These are phyloP conservation scores for Grosmannia clavigera DNA, from an alignment of 2,329 filamentous ascomycete species.

Conservation along the genomic window DNA sequence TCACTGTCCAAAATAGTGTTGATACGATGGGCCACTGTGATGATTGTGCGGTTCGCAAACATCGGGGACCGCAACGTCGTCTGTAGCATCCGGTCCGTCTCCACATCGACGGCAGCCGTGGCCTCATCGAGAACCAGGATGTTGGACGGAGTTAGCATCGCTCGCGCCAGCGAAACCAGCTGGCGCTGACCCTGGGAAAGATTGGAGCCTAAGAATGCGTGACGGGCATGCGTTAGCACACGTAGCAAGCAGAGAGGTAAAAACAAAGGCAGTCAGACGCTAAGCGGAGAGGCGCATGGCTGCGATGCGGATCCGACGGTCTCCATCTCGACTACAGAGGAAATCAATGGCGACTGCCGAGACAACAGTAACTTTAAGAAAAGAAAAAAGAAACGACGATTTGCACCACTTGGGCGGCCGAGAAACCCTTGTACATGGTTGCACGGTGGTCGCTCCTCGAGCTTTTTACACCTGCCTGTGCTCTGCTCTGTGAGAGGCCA, in stretches of 20 bases:
- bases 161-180: constrained; percentile 83
- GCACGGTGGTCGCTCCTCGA: background rate
- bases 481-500: background rate
- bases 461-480: background rate
- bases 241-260: background rate
- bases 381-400: background rate
- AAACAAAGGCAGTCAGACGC: background rate
- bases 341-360: background rate
- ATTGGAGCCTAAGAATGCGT: constrained; percentile 58
- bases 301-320: background rate
- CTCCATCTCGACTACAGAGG: background rate
- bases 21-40: constrained; percentile 95
- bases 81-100: constrained; percentile 57
- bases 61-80: constrained; percentile 48
- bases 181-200: constrained; percentile 91
- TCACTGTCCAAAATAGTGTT: constrained; percentile 90
- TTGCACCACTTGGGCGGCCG: background rate
- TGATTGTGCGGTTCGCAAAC: constrained; percentile 89
- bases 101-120: constrained; percentile 62
- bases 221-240: background rate
- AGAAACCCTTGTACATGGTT: background rate
- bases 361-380: background rate
- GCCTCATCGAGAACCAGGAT: constrained; percentile 96
- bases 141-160: constrained; percentile 88
- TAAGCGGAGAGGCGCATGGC: background rate